phyloP scores from a whole-genome alignment of 306 rosid species.

The Potentilla sterilis region DNA sequence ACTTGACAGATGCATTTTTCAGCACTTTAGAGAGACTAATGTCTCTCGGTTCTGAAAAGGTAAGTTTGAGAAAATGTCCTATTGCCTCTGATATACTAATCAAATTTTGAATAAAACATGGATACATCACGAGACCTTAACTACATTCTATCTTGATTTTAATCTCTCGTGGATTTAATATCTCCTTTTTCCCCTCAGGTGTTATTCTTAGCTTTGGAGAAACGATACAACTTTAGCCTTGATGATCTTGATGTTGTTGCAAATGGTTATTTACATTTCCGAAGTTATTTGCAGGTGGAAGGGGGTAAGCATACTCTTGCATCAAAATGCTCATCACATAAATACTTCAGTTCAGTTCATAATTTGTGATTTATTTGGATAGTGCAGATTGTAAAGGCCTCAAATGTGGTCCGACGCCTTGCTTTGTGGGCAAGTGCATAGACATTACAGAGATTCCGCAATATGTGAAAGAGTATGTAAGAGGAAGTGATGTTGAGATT shows the following conservation, averaged over 20 bases:
- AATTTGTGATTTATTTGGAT: conserved; percentile 15
- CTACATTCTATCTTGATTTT: not conserved
- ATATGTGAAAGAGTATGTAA: conserved; percentile 55
- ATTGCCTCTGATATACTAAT: conserved; percentile 2
- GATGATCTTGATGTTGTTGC: conserved; percentile 74
- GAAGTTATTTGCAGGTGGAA: conserved; percentile 52
- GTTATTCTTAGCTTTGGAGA: conserved; percentile 73
- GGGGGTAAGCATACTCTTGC: conserved; percentile 39
- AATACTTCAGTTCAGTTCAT: conserved; percentile 9
- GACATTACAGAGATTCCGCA: conserved; percentile 64
- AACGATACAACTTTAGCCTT: conserved; percentile 87
- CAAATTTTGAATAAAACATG: not conserved
- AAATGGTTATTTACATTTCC: conserved; percentile 77
- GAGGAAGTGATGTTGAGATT: conserved; percentile 76
- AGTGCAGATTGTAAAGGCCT: conserved; percentile 44
- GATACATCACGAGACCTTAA: too few species aligned
- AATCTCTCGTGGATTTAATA: not conserved
- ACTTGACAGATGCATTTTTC: conserved; percentile 81
- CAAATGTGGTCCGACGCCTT: conserved; percentile 21
- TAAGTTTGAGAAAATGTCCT: not conserved
- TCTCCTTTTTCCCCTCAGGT: conserved; percentile 37
- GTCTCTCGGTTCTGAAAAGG: conserved; percentile 53
- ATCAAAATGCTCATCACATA: not conserved
- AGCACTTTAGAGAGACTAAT: conserved; percentile 56
- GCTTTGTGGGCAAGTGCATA: conserved; percentile 58